A percentile compares a stretch with the other conserved stretches of the same genome.
These are phyloP conservation scores for Xylogone sp. DNA, from an alignment of 2,329 filamentous ascomycete genomes.

Conservation along the genomic window DNA sequence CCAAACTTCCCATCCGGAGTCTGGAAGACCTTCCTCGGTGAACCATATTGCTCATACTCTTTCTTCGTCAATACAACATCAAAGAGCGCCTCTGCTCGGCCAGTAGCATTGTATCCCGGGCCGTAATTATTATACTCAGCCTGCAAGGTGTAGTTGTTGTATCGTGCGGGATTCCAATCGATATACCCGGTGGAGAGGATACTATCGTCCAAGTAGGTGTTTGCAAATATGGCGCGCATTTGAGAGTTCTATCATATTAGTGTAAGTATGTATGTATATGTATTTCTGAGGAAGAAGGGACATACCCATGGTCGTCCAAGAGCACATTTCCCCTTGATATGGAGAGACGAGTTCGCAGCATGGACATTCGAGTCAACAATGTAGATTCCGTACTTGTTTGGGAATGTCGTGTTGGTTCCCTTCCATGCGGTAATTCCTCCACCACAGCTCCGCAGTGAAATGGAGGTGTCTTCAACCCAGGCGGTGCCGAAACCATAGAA, in stretches of 20 bases:
- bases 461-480: slow-evolving; percentile 51
- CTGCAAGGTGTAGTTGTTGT: slow-evolving; percentile 41
- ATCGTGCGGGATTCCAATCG: slow-evolving; percentile 34
- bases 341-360: slow-evolving; percentile 46
- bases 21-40: slow-evolving; percentile 18
- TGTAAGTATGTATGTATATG: not conserved
- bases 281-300: not conserved
- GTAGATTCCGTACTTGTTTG: slow-evolving; percentile 65
- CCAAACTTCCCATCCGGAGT: slow-evolving; percentile 15
- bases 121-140: slow-evolving; percentile 49
- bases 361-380: slow-evolving; percentile 51
- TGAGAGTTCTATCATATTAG: slow-evolving; percentile 32
- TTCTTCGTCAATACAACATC: slow-evolving; percentile 14
- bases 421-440: slow-evolving; percentile 70
- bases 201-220: slow-evolving; percentile 45
- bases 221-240: slow-evolving; percentile 48
- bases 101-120: slow-evolving; percentile 45
- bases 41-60: slow-evolving; percentile 13
- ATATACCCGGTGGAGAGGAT: slow-evolving; percentile 48
- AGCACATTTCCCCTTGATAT: slow-evolving; percentile 39
- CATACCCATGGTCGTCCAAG: slow-evolving; percentile 47
- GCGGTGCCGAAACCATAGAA: slow-evolving; percentile 65
- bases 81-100: slow-evolving; percentile 6
- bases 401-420: slow-evolving; percentile 60
- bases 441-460: slow-evolving; percentile 56